phyloP scores from a whole-genome alignment of 257 asterid species.

The Ballota nigra region DNA sequence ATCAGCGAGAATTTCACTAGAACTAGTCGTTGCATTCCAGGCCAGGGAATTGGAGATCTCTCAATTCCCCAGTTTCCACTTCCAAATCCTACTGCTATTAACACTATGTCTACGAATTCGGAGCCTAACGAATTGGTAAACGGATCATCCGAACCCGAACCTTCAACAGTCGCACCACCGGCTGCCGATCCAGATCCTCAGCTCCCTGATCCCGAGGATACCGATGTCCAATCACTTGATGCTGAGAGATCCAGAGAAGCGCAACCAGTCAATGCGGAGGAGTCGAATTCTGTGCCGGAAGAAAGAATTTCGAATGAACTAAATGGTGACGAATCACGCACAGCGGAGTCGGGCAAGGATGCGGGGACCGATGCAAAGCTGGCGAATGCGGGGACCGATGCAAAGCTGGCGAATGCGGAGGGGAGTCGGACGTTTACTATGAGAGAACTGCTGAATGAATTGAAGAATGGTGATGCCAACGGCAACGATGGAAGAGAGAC shows the following conservation, averaged over 20 bases:
- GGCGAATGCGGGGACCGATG: constrained; percentile 34
- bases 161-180: constrained; percentile 28
- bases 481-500: constrained; percentile 45
- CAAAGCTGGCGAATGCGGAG: constrained; percentile 47
- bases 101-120: constrained; percentile 43
- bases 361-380: constrained; percentile 40
- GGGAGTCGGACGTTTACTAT: constrained; percentile 87
- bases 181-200: constrained; percentile 51
- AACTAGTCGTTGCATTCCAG: constrained; percentile 28
- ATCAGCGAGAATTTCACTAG: constrained; percentile 12
- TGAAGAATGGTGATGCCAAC: constrained; percentile 72
- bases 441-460: constrained; percentile 87
- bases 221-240: constrained; percentile 38
- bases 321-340: constrained; percentile 33
- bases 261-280: constrained; percentile 33
- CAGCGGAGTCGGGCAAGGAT: constrained; percentile 31
- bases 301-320: constrained; percentile 33
- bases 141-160: constrained; percentile 37
- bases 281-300: constrained; percentile 33
- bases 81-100: constrained; percentile 21
- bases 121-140: constrained; percentile 43
- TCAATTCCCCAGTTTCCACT: constrained; percentile 25
- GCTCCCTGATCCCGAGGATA: constrained; percentile 38
- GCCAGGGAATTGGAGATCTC: constrained; percentile 25
- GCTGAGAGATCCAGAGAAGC: constrained; percentile 36